Evolutionary conservation across 805 yeast species (phyloP).

Genomic region (Priceomyces fermenticarens): DNA sequence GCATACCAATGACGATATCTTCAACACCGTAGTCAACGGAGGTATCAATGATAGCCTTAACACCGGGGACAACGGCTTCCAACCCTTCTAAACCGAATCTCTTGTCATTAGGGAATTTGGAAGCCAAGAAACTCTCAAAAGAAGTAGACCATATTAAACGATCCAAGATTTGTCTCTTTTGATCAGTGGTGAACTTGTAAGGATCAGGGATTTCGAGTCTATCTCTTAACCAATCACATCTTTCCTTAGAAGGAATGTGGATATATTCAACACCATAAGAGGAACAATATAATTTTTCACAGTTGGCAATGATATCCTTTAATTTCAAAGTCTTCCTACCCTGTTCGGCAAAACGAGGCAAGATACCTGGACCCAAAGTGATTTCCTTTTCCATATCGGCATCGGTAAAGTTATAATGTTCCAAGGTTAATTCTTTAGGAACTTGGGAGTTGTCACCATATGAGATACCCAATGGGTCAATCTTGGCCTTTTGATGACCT

Average conservation of each 20-base stretch:
- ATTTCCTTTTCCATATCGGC: constrained; percentile 79
- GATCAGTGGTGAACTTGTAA: constrained; percentile 76
- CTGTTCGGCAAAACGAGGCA: constrained; percentile 79
- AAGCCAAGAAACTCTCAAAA: constrained; percentile 87
- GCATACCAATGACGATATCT: constrained; percentile 98
- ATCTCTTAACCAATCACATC: constrained; percentile 98
- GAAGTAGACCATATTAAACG: constrained; percentile 95
- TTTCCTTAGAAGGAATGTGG: constrained; percentile 91
- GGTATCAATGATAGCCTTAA: constrained; percentile 91
- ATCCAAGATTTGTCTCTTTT: constrained; percentile 94
- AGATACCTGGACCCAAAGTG: constrained; percentile 94
- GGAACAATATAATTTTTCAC: constrained; percentile 85
- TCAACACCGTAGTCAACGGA: constrained; percentile 91
- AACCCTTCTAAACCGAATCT: constrained; percentile 99
- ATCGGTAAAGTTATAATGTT: constrained; percentile 87
- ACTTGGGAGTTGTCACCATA: constrained; percentile 66
- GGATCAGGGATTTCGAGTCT: constrained; percentile 91
- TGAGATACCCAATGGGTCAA: constrained; percentile 92
- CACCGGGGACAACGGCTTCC: constrained; percentile 94
- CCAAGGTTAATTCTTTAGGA: constrained; percentile 88
- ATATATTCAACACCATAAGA: constrained; percentile 92
- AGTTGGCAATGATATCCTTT: constrained; percentile 70
- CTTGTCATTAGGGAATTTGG: constrained; percentile 97
- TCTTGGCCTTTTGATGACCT: constrained; percentile 93
- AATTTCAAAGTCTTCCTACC: constrained; percentile 67